These are phyloP conservation scores for Lyophyllum semitale DNA, from an alignment of 768 basidiomycete genomes.

Conservation along the genomic window DNA sequence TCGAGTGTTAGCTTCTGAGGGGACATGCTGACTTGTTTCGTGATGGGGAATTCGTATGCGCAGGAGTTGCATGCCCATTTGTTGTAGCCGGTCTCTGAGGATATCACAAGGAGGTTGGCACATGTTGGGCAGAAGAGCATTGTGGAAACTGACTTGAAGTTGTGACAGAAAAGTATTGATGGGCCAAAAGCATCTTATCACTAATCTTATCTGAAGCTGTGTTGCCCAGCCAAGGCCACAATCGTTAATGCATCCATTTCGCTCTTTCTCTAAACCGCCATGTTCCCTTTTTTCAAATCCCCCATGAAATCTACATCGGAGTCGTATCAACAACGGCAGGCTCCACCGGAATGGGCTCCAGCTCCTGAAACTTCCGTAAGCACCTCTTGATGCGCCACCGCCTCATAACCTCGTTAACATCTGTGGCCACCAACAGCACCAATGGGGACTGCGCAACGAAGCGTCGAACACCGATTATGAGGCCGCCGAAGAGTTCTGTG, in stretches of 20 bases:
- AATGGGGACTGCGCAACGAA: slow-evolving; percentile 53
- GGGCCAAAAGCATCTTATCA: slow-evolving; percentile 10
- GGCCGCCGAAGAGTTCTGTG: slow-evolving; percentile 54
- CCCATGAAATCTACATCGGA: slow-evolving; percentile 3
- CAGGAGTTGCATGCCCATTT: slow-evolving; percentile 95
- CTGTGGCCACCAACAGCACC: slow-evolving; percentile 30
- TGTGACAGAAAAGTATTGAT: background rate
- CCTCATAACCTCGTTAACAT: background rate
- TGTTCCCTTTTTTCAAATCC: slow-evolving; percentile 14
- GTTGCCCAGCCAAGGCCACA: no score
- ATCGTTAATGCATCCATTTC: background rate
- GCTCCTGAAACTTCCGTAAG: slow-evolving; percentile 53
- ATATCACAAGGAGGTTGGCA: slow-evolving; percentile 82
- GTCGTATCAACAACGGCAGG: background rate
- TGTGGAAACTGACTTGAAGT: background rate
- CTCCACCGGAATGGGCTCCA: slow-evolving; percentile 59
- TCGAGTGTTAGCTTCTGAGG: slow-evolving; percentile 24
- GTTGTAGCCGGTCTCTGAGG: slow-evolving; percentile 77
- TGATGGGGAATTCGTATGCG: slow-evolving; percentile 93
- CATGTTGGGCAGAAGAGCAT: slow-evolving; percentile 98
- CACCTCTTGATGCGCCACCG: background rate
- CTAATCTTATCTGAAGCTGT: slow-evolving; percentile 11
- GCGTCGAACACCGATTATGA: slow-evolving; percentile 58
- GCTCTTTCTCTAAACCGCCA: background rate
- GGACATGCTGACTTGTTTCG: slow-evolving; percentile 56